These are phyloP conservation scores for Scenedesmus sp. DNA, from an alignment of 163 green algal genomes.

Conservation along the genomic window DNA sequence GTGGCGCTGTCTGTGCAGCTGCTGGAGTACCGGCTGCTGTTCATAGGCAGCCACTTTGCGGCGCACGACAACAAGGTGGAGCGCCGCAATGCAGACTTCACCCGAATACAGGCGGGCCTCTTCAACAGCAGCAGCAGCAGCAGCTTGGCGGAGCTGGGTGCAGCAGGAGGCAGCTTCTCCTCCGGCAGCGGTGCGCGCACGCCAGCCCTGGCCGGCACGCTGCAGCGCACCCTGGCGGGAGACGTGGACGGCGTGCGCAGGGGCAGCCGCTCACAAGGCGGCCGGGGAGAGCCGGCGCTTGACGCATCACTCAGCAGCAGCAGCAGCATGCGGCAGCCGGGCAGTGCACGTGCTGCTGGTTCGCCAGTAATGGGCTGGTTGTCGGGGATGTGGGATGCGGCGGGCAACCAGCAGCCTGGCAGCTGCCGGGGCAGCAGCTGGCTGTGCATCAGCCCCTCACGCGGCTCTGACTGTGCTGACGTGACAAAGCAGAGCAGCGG, in stretches of 20 bases:
- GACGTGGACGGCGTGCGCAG: neutral
- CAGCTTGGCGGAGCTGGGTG: neutral
- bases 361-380: neutral
- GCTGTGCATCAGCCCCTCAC: neutral
- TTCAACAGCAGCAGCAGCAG: constrained; percentile 51
- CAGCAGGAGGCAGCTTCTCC: neutral
- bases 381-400: neutral
- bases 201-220: neutral
- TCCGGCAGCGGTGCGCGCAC: neutral
- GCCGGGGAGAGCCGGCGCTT: neutral
- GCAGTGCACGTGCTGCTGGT: neutral
- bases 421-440: neutral
- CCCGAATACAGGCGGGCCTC: constrained; percentile 63
- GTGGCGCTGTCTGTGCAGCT: constrained; percentile 67
- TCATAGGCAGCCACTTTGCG: constrained; percentile 70
- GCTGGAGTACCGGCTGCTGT: constrained; percentile 58
- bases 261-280: neutral
- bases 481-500: neutral
- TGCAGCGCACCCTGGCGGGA: neutral
- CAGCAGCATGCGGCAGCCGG: neutral
- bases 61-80: constrained; percentile 70
- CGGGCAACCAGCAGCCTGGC: neutral
- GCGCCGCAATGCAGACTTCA: constrained; percentile 73
- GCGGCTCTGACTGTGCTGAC: neutral
- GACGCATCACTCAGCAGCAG: neutral